phyloP scores from a whole-genome alignment of 805 yeast species.

The Naumovozyma castellii region DNA sequence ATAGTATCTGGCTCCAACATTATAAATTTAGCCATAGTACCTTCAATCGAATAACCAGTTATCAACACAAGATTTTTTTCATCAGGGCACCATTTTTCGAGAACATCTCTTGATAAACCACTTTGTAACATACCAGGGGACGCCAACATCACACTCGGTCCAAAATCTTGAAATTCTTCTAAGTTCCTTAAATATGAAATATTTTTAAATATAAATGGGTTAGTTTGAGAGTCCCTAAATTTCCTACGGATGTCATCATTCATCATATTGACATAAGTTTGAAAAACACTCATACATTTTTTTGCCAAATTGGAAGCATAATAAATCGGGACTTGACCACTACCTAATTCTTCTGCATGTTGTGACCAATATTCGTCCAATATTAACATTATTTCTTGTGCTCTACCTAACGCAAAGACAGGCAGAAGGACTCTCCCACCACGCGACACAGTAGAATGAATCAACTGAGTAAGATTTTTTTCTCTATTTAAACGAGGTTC shows the following conservation, averaged over 20 bases:
- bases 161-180: constrained; percentile 83
- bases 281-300: constrained; percentile 95
- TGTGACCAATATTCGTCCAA: constrained; percentile 91
- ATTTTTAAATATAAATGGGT: constrained; percentile 85
- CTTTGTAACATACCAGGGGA: constrained; percentile 98
- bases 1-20: constrained; percentile 86
- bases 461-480: constrained; percentile 63
- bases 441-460: constrained; percentile 71
- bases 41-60: constrained; percentile 97
- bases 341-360: constrained; percentile 64
- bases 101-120: constrained; percentile 82
- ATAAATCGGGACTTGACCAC: constrained; percentile 59
- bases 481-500: constrained; percentile 86
- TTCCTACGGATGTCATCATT: constrained; percentile 75
- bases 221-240: constrained; percentile 67
- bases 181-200: constrained; percentile 70
- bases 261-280: constrained; percentile 95
- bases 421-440: constrained; percentile 93
- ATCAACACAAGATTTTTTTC: constrained; percentile 76
- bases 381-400: constrained; percentile 84
- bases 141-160: constrained; percentile 93
- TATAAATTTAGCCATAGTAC: constrained; percentile 89
- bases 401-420: constrained; percentile 92
- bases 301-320: constrained; percentile 90
- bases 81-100: constrained; percentile 97